Percentiles rank a stretch among this genome's conserved stretches.
phyloP scores from a whole-genome alignment of 768 basidiomycete species.

The Tricholoma bakamatsutake region DNA sequence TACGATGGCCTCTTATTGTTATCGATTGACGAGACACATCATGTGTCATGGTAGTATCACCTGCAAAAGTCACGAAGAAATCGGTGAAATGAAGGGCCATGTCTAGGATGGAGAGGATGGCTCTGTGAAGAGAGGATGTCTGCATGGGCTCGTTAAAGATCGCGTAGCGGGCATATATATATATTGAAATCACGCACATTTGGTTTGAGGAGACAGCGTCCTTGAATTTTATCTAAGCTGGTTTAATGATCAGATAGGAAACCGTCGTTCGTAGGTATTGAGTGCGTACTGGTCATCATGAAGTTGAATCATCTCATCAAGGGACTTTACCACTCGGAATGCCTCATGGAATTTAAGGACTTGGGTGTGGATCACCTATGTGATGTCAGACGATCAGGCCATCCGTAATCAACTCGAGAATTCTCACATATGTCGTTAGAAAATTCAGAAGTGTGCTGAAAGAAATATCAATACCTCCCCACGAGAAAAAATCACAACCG shows the following conservation, averaged over 20 bases:
- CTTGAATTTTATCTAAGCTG: slow-evolving; percentile 57
- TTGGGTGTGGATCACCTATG: slow-evolving; percentile 64
- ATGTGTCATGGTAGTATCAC: slow-evolving; percentile 52
- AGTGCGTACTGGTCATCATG: slow-evolving; percentile 65
- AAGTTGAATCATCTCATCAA: slow-evolving; percentile 70
- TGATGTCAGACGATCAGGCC: neutral
- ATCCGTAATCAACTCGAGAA: neutral
- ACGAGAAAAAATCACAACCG: slow-evolving; percentile 21
- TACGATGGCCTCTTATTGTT: slow-evolving; percentile 53
- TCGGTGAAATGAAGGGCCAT: slow-evolving; percentile 68
- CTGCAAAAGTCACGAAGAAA: slow-evolving; percentile 53
- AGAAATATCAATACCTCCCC: neutral
- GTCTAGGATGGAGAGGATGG: slow-evolving; percentile 66
- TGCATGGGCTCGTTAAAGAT: slow-evolving; percentile 21
- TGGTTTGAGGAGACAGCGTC: slow-evolving; percentile 56
- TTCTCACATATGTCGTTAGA: slow-evolving; percentile 62
- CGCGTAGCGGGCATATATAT: neutral
- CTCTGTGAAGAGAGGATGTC: slow-evolving; percentile 60
- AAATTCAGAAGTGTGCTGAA: slow-evolving; percentile 44
- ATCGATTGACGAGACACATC: slow-evolving; percentile 50
- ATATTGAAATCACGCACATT: slow-evolving; percentile 45
- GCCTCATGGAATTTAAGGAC: slow-evolving; percentile 52
- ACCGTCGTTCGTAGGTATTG: neutral
- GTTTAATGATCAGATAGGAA: neutral
- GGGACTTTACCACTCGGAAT: slow-evolving; percentile 48